phyloP scores from a whole-genome alignment of 768 basidiomycete species.

The Inosperma sp. region DNA sequence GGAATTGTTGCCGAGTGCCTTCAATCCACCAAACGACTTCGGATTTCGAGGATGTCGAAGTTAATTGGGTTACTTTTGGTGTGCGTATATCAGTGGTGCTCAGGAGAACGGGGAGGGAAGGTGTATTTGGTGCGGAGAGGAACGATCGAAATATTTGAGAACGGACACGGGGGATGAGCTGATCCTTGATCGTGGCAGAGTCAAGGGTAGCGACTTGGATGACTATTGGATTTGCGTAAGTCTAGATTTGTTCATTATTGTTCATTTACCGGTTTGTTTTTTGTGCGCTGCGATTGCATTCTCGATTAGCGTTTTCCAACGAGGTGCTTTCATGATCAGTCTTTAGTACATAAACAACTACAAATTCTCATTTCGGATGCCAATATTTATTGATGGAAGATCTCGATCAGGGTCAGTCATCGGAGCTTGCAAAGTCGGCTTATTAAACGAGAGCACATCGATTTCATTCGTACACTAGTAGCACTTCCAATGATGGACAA shows the following conservation, averaged over 20 bases:
- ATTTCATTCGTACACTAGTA: too few relatives aligned
- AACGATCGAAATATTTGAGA: constrained; percentile 60
- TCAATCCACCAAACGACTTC: constrained; percentile 76
- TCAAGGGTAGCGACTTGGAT: constrained; percentile 57
- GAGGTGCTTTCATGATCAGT: constrained; percentile 24
- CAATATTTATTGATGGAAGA: too few relatives aligned
- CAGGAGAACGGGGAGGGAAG: constrained; percentile 56
- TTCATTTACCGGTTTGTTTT: constrained; percentile 35
- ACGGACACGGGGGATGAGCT: constrained; percentile 54
- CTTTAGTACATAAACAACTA: background rate
- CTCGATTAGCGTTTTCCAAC: constrained; percentile 46
- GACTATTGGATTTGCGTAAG: constrained; percentile 33
- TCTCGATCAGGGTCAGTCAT: too few relatives aligned
- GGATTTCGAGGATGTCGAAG: constrained; percentile 37
- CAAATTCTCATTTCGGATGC: too few relatives aligned
- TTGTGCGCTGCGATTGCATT: constrained; percentile 38
- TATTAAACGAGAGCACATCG: too few relatives aligned
- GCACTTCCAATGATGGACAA: too few relatives aligned
- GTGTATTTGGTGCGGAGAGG: constrained; percentile 38
- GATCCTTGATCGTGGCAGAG: constrained; percentile 19
- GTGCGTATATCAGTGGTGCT: constrained; percentile 69
- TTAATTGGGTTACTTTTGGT: constrained; percentile 60
- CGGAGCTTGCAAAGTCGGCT: too few relatives aligned
- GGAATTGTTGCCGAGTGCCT: constrained; percentile 65
- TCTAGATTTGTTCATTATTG: constrained; percentile 4